These are phyloP conservation scores for Russula dissimulans DNA, from an alignment of 768 basidiomycete genomes.

Conservation along the genomic window DNA sequence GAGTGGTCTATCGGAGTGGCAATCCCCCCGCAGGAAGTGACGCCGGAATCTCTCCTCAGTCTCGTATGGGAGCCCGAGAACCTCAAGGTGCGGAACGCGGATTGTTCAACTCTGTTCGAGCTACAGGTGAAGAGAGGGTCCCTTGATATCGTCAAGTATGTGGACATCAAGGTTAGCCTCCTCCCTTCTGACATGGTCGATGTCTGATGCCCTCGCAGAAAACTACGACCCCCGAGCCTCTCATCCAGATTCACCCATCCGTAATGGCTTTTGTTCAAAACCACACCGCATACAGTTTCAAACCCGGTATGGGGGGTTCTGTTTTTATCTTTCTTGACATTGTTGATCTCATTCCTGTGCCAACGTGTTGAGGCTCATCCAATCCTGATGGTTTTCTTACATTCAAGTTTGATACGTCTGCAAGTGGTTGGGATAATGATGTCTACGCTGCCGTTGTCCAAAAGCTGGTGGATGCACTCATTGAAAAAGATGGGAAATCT, in stretches of 20 bases:
- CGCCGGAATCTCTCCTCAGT: neutral
- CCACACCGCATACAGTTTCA: neutral
- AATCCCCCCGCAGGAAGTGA: neutral
- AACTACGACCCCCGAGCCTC: neutral
- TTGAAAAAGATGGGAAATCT: neutral
- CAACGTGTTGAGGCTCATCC: neutral
- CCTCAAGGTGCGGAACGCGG: neutral
- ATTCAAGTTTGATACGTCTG: slow-evolving; percentile 8
- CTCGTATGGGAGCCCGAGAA: neutral
- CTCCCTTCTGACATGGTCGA: neutral
- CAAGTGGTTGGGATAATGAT: neutral
- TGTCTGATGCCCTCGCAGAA: neutral
- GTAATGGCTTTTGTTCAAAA: neutral
- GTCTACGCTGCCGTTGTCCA: neutral
- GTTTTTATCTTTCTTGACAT: neutral
- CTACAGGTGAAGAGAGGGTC: neutral
- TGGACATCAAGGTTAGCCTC: neutral
- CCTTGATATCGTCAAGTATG: neutral
- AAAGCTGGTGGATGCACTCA: neutral
- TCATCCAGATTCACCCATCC: slow-evolving; percentile 3
- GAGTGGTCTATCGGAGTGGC: slow-evolving; percentile 3
- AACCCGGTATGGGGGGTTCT: neutral
- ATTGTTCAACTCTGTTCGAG: slow-evolving; percentile 1
- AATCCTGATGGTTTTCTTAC: neutral
- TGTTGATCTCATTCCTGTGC: neutral